These are phyloP conservation scores for Rusavskia elegans DNA, from an alignment of 495 filamentous ascomycete genomes.

Conservation along the genomic window DNA sequence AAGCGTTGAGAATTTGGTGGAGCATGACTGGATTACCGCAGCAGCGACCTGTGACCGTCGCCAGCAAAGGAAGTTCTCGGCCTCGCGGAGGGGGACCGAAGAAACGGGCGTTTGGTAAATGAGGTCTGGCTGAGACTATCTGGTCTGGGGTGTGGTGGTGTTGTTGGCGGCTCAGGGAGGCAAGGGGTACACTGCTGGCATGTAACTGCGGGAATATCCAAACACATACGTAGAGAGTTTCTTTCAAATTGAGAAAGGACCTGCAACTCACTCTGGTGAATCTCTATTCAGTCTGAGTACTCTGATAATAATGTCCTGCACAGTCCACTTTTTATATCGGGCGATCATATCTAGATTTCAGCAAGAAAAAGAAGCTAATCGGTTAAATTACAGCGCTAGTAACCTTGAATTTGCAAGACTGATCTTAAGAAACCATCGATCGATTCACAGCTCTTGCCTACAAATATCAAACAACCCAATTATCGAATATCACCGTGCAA, in stretches of 20 bases:
- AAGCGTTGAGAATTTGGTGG: slow-evolving; percentile 11
- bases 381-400: neutral
- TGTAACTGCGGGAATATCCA: too few species aligned
- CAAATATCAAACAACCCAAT: too few species aligned
- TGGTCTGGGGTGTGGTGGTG: too few species aligned
- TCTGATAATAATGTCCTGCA: too few species aligned
- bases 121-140: neutral
- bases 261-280: neutral
- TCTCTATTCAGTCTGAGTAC: too few species aligned
- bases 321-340: too few species aligned
- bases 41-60: neutral
- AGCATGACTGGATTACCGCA: slow-evolving; percentile 9
- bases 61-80: neutral
- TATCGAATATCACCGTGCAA: too few species aligned
- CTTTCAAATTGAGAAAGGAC: neutral
- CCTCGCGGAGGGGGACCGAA: neutral
- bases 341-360: too few species aligned
- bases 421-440: too few species aligned
- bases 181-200: too few species aligned
- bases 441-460: too few species aligned
- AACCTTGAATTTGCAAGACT: neutral
- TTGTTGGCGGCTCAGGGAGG: too few species aligned
- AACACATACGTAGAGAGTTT: neutral
- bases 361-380: neutral
- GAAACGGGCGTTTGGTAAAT: neutral